These are phyloP conservation scores for Rhodosorus marinus DNA, from an alignment of 23 red algal genomes.

Conservation along the genomic window DNA sequence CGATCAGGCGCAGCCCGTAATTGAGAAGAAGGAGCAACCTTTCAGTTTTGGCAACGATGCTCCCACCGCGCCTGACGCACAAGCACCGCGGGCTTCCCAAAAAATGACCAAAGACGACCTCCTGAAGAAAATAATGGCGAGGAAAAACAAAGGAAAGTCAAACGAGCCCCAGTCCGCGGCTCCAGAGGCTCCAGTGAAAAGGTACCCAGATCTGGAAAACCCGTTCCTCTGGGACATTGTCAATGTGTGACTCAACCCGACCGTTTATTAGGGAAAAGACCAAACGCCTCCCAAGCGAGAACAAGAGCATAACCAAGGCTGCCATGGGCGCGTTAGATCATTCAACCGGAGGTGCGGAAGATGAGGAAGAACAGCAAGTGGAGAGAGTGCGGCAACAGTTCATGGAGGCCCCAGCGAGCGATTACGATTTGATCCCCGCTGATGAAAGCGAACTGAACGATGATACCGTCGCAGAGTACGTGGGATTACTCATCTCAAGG, in stretches of 20 bases:
- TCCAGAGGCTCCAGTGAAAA: background rate
- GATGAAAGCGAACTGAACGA: constrained; percentile 7
- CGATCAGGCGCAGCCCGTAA: no score
- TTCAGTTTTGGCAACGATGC: no score
- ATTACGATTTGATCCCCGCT: constrained; percentile 2
- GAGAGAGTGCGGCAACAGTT: constrained; percentile 11
- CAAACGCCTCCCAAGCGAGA: constrained; percentile 1
- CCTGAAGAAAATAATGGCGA: no score
- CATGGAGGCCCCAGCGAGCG: constrained; percentile 1
- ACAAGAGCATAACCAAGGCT: background rate
- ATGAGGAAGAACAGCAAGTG: constrained; percentile 3
- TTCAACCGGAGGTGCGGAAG: background rate
- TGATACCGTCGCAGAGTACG: constrained; percentile 2
- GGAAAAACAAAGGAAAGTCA: no score
- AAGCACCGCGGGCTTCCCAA: no score
- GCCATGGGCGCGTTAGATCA: background rate
- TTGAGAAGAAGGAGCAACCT: no score
- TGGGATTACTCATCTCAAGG: background rate
- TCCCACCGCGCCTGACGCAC: no score
- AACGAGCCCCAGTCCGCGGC: background rate
- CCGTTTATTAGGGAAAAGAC: background rate
- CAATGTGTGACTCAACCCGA: background rate
- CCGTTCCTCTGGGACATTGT: constrained; percentile 19
- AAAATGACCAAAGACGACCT: no score
- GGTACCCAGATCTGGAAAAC: constrained; percentile 18